Conservation (phyloP, 495 filamentous ascomycete species). For the Lasiosphaeria hispida region DNA sequence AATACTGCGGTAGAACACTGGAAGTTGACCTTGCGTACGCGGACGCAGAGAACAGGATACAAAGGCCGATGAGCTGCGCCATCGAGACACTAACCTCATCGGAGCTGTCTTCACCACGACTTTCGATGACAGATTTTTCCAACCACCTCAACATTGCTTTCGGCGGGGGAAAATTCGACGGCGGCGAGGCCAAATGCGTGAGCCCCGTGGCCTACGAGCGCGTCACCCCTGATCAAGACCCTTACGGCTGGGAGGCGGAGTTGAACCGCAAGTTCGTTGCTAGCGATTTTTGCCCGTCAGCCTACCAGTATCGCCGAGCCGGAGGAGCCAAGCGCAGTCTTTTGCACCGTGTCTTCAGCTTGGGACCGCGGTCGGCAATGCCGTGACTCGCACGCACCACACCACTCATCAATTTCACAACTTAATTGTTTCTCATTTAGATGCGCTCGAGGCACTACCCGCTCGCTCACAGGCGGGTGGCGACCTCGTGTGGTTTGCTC, state of each 20-base stretch:
- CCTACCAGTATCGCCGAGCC: conserved; percentile 24
- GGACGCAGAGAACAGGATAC: conserved; percentile 34
- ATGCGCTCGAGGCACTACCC: neutral
- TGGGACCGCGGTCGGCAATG: conserved; percentile 18
- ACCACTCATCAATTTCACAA: neutral
- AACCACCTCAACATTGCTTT: conserved; percentile 32
- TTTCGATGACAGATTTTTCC: conserved; percentile 33
- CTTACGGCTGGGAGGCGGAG: conserved; percentile 51
- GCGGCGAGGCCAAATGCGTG: neutral
- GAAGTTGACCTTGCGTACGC: conserved; percentile 27
- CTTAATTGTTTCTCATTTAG: conserved; percentile 6
- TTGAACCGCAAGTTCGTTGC: conserved; percentile 23
- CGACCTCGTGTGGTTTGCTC: conserved; percentile 2
- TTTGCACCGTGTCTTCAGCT: conserved; percentile 44
- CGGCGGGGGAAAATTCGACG: conserved; percentile 14
- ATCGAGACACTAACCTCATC: conserved; percentile 10
- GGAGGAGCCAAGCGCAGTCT: conserved; percentile 39
- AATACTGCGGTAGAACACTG: neutral
- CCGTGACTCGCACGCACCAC: neutral
- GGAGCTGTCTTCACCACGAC: conserved; percentile 9
- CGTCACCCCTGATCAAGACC: conserved; percentile 29
- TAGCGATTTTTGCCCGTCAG: conserved; percentile 6
- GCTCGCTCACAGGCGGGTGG: neutral
- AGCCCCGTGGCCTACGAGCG: neutral
- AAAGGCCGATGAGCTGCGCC: conserved; percentile 18